Conservation (phyloP, 495 filamentous ascomycete genomes). For the Aspergillus kassunensis region DNA sequence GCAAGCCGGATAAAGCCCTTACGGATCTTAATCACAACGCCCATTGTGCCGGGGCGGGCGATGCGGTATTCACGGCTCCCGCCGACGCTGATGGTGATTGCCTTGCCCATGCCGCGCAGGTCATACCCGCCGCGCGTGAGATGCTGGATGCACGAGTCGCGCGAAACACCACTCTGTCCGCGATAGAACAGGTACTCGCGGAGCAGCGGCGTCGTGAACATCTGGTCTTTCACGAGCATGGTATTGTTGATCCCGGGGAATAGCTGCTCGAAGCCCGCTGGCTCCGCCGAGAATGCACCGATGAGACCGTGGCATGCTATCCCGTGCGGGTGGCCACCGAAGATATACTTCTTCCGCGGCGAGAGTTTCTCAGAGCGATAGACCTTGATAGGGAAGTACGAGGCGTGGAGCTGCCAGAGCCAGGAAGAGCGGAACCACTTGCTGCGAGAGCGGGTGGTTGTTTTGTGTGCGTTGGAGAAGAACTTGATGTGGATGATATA, state of each 20-base stretch:
- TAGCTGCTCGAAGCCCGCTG: constrained; percentile 70
- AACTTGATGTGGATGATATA: constrained; percentile 73
- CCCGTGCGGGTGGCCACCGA: constrained; percentile 86
- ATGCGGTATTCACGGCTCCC: constrained; percentile 25
- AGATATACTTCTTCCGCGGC: constrained; percentile 76
- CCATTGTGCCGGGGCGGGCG: constrained; percentile 23
- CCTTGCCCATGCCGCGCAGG: constrained; percentile 25
- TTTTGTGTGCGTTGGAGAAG: constrained; percentile 60
- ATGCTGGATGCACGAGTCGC: constrained; percentile 21
- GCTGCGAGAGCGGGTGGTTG: constrained; percentile 65
- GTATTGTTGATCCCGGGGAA: constrained; percentile 81
- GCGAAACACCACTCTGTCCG: constrained; percentile 22
- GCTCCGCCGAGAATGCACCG: constrained; percentile 75
- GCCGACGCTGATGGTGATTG: constrained; percentile 28
- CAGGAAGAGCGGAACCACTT: constrained; percentile 58
- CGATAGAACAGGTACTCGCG: constrained; percentile 20
- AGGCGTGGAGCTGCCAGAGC: constrained; percentile 19
- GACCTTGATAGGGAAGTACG: constrained; percentile 21
- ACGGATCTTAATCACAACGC: constrained; percentile 19
- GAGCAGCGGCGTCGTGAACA: constrained; percentile 17
- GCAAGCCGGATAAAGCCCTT: constrained; percentile 25
- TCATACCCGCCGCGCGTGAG: constrained; percentile 24
- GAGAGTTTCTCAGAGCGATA: constrained; percentile 42
- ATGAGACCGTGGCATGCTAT: constrained; percentile 82
- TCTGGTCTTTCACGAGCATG: constrained; percentile 17